phyloP scores from a whole-genome alignment of 306 rosid genomes.

The Rosa lucieae region DNA sequence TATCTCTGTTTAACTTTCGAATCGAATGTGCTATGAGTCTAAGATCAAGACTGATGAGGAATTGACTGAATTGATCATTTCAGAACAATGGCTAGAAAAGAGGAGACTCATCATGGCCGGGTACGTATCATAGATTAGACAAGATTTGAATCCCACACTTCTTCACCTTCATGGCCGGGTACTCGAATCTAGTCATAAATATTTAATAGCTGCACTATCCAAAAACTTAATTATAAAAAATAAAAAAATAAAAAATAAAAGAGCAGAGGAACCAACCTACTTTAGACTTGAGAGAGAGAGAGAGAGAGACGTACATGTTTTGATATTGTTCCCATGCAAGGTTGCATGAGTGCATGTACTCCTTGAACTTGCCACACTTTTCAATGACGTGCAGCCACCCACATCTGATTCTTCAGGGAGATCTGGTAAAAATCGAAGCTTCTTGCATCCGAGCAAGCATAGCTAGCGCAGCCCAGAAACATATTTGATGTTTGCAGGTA shows the following conservation, averaged over 20 bases:
- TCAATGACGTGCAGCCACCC: constrained; percentile 17
- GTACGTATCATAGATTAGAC: background rate
- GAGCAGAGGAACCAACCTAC: too few relatives aligned
- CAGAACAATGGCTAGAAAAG: too few relatives aligned
- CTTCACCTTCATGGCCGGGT: background rate
- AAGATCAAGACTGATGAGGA: too few relatives aligned
- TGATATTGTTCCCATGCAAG: background rate
- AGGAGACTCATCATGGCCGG: too few relatives aligned
- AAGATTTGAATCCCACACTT: background rate
- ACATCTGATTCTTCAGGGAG: constrained; percentile 16
- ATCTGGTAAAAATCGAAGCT: constrained; percentile 26
- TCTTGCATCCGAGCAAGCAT: background rate
- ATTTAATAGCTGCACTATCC: background rate
- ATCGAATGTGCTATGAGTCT: too few relatives aligned
- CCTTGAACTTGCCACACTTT: constrained; percentile 5
- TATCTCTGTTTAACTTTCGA: too few relatives aligned
- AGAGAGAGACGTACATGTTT: background rate
- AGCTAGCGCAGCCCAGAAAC: background rate
- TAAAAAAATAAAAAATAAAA: too few relatives aligned
- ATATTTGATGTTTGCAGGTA: constrained; percentile 16
- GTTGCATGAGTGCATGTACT: background rate
- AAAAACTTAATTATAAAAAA: background rate
- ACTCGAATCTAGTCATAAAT: too few relatives aligned
- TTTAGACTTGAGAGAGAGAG: too few relatives aligned
- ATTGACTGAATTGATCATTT: too few relatives aligned